These are phyloP conservation scores for Candida piceae DNA, from an alignment of 805 yeast genomes.

Conservation along the genomic window DNA sequence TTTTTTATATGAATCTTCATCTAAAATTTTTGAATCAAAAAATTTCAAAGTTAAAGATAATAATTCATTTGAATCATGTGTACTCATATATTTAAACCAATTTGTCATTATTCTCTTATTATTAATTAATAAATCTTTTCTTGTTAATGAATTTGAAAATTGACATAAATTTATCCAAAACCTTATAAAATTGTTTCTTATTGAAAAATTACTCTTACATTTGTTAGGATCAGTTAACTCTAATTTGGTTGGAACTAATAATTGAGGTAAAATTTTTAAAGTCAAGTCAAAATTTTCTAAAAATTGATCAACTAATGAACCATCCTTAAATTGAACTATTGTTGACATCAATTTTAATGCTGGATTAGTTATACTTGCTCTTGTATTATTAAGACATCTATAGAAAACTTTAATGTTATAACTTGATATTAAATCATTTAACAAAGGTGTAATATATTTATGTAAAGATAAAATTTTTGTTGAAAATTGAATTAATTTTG, in stretches of 20 bases:
- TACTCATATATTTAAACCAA: conserved; percentile 60
- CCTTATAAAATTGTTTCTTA: conserved; percentile 54
- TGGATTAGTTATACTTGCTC: conserved; percentile 58
- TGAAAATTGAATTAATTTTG: conserved; percentile 30
- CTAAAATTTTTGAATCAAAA: conserved; percentile 46
- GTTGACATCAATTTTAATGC: conserved; percentile 51
- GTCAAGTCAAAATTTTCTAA: conserved; percentile 65
- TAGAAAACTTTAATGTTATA: conserved; percentile 60
- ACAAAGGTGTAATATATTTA: conserved; percentile 33
- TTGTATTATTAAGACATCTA: conserved; percentile 55
- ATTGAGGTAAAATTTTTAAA: conserved; percentile 54
- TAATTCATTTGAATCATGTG: conserved; percentile 45
- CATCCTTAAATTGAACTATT: conserved; percentile 44
- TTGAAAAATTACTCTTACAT: conserved; percentile 34
- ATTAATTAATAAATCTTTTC: conserved; percentile 60
- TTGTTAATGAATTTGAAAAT: conserved; percentile 44
- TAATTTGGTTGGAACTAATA: conserved; percentile 47
- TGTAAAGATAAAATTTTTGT: conserved; percentile 13
- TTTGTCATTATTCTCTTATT: conserved; percentile 55
- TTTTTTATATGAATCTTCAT: conserved; percentile 58
- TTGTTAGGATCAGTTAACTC: conserved; percentile 39
- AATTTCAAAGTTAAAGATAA: conserved; percentile 39
- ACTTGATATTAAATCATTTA: conserved; percentile 47
- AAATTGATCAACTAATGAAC: conserved; percentile 51
- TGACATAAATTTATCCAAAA: conserved; percentile 56